These are phyloP conservation scores for Penicillium sumatraense DNA, from an alignment of 2,329 filamentous ascomycete species.

Conservation along the genomic window DNA sequence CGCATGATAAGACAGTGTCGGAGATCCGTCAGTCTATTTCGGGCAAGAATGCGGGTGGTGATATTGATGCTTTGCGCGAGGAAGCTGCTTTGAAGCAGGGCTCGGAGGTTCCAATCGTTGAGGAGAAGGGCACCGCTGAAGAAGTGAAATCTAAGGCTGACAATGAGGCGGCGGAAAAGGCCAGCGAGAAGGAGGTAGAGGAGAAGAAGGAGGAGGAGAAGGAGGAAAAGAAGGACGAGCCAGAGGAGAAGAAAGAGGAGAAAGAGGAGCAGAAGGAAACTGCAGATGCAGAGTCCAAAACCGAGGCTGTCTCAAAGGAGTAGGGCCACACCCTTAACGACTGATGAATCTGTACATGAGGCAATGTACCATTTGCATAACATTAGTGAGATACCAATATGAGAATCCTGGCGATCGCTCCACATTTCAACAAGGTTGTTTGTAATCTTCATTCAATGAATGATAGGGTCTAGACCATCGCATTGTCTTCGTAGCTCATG, in stretches of 20 bases:
- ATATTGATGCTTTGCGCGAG: constrained; percentile 35
- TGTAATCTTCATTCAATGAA: no score
- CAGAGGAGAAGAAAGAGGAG: constrained; percentile 8
- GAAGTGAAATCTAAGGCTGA: constrained; percentile 2
- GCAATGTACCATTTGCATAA: constrained; percentile 2
- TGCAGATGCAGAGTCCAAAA: constrained; percentile 11
- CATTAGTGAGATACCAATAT: constrained; percentile 19
- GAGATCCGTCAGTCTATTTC: constrained; percentile 46
- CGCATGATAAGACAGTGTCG: constrained; percentile 39
- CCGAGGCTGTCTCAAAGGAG: constrained; percentile 19
- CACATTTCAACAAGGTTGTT: background rate
- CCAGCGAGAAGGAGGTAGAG: constrained; percentile 19
- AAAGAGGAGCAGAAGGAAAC: constrained; percentile 15
- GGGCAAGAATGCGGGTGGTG: constrained; percentile 27
- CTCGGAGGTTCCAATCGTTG: constrained; percentile 8
- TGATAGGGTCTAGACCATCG: background rate
- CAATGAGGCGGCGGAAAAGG: constrained; percentile 18
- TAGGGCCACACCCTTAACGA: constrained; percentile 22
- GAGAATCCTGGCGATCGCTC: constrained; percentile 3
- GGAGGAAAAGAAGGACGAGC: constrained; percentile 19
- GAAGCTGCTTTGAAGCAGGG: constrained; percentile 30
- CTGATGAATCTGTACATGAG: constrained; percentile 26
- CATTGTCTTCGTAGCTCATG: constrained; percentile 28
- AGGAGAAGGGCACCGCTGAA: background rate
- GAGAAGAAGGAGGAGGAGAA: constrained; percentile 8